Base-by-base conservation (phyloP, 1,284 basidiomycete species). In the Trichosporon ovoides region DNA sequence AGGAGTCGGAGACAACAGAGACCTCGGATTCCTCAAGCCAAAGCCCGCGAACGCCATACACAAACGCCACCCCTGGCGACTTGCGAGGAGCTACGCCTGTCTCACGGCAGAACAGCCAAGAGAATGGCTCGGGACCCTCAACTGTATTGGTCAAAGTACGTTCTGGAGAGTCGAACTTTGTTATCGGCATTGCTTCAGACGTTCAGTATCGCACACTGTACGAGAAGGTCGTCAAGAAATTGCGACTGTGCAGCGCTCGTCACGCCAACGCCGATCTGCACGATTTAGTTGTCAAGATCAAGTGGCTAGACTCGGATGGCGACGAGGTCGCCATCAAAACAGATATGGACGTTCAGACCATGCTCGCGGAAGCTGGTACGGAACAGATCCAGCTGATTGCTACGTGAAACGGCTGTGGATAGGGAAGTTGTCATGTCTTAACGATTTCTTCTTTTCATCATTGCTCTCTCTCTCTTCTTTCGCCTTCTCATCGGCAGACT, bases 191-290 rank as follows among this genome's bases (percentile, higher is more conserved):
- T 12, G 83, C 90, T 36, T 81, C 86, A 38, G 77, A 81, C 58
- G 89, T 88, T 19, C 83, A 88, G 68, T 95, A 87, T 73, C 80
- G 80, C 57, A 88, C 91, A 36, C 81, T 98, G 50, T 85, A 93
- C 59, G 88, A 93, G 70, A 89, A 88, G 74, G 91, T 98, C 3
- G 85, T 88, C 31, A 87, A 87, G 79, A 98, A 98, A 83, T 90
- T 97, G 66, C 83, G 89, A 20, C 80, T 93, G 18, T 93, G 91
- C 72, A 89, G 90, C 20, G 86, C 85, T 3, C 81, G 85, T 56
- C 80, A 88, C 37, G 85, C 86, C 38, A 85, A 87, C 71, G 83
- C 84, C 22, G 87, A 88, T 0, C 77, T 94, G n/a, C n/a, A n/a
- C 66, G 85, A 89, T 53, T 85, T 94, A 64, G 35, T 52, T 14